Evolutionary conservation across 805 yeast genomes (phyloP).

Genomic region (Saccharomyces mikatae): DNA sequence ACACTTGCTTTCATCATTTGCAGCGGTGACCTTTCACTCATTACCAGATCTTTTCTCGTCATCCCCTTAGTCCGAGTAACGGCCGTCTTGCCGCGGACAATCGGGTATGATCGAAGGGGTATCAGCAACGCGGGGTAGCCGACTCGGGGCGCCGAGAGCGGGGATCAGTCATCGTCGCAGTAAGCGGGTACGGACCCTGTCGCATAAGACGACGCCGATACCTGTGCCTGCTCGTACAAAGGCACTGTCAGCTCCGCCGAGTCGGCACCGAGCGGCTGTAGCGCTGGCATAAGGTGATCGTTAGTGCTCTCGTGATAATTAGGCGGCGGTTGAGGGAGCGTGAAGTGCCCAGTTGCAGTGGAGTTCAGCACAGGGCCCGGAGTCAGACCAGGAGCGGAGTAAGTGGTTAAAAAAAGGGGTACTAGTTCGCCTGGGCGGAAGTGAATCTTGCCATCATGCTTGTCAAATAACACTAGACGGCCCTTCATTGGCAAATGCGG

Average conservation of each 20-base stretch:
- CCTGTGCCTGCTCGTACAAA: conserved; percentile 7
- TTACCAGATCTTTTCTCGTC: background rate
- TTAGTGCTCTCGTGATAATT: conserved; percentile 10
- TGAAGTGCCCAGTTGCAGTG: conserved; percentile 5
- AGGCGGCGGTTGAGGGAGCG: conserved; percentile 11
- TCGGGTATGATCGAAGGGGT: conserved; percentile 1
- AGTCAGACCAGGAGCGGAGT: background rate
- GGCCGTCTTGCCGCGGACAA: background rate
- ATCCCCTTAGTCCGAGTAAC: background rate
- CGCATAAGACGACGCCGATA: background rate
- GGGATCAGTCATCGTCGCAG: conserved; percentile 2
- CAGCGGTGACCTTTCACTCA: background rate
- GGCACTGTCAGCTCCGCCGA: conserved; percentile 5
- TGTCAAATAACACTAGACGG: conserved; percentile 32
- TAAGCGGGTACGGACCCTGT: background rate
- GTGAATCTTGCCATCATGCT: conserved; percentile 33
- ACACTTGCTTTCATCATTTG: background rate
- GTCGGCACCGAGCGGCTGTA: conserved; percentile 4
- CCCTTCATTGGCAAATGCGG: conserved; percentile 63
- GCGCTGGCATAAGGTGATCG: conserved; percentile 28
- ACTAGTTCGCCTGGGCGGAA: conserved; percentile 33
- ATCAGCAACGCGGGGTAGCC: background rate
- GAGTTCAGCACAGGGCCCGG: conserved; percentile 3
- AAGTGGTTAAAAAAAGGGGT: conserved; percentile 19
- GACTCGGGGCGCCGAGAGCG: background rate